A percentile compares a stretch with the other conserved stretches of the same genome.
These are phyloP conservation scores for Dactylellina drechsleri DNA, from an alignment of 2,329 filamentous ascomycete species.

Conservation along the genomic window DNA sequence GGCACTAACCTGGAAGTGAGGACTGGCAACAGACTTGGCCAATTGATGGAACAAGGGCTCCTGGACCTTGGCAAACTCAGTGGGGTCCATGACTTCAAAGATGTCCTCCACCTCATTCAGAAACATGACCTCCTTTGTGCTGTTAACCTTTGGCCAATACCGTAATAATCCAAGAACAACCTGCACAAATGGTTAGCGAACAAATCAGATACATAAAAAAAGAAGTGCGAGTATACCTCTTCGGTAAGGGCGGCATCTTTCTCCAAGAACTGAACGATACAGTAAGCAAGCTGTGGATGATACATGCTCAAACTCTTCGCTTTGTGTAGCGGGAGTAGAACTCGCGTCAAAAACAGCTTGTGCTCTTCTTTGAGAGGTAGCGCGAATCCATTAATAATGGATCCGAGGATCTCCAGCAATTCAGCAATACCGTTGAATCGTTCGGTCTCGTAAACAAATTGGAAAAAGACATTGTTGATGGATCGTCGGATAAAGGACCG, in stretches of 20 bases:
- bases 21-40: constrained; percentile 96
- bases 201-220: not conserved
- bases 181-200: too few relatives aligned
- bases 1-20: constrained; percentile 83
- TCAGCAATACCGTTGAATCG: constrained; percentile 98
- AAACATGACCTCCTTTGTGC: constrained; percentile 99
- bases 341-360: constrained; percentile 94
- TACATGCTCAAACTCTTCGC: constrained; percentile 99
- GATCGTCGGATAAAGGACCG: constrained; percentile 96
- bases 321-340: constrained; percentile 93
- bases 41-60: constrained; percentile 97
- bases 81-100: constrained; percentile 99
- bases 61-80: constrained; percentile 98
- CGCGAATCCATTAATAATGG: constrained; percentile 98
- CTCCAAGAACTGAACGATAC: constrained; percentile 97
- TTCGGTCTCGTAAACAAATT: constrained; percentile 98
- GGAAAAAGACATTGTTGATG: constrained; percentile 99
- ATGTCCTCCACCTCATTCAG: constrained; percentile 99
- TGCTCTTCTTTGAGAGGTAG: constrained; percentile 97
- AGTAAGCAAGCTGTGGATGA: constrained; percentile 96
- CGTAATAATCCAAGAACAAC: constrained; percentile 92
- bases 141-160: constrained; percentile 99
- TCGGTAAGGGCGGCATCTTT: constrained; percentile 97
- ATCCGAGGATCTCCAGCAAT: constrained; percentile 92
- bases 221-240: constrained; percentile 72